Percentiles rank a stretch among this genome's conserved stretches.
These are phyloP conservation scores for Marchantia polymorpha DNA, from an alignment of 225 moss, liverwort and hornwort species.

Conservation along the genomic window DNA sequence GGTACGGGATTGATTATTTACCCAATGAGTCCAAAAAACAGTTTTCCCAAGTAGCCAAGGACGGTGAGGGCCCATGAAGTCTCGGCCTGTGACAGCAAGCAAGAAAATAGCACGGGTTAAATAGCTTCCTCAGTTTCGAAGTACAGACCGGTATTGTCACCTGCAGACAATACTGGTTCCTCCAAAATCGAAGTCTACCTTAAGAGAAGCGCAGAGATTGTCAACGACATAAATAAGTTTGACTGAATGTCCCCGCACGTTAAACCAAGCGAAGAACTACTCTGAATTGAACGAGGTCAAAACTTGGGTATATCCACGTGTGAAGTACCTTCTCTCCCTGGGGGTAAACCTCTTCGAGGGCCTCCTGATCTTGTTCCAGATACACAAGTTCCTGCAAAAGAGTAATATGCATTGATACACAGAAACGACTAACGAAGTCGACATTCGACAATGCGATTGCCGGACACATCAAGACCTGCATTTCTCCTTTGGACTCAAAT, in stretches of 20 bases:
- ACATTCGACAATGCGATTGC: not conserved
- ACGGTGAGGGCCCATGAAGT: constrained; percentile 92
- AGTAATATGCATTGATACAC: not conserved
- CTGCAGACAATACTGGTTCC: too few species aligned
- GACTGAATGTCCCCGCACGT: too few species aligned
- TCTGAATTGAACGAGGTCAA: too few species aligned
- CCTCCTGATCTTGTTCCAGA: constrained; percentile 91
- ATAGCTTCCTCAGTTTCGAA: not conserved
- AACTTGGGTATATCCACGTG: too few species aligned
- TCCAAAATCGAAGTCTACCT: too few species aligned
- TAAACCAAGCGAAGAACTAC: too few species aligned
- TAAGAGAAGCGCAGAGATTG: too few species aligned
- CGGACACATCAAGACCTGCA: not conserved
- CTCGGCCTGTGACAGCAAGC: constrained; percentile 56
- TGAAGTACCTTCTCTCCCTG: constrained; percentile 86
- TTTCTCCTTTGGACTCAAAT: not conserved
- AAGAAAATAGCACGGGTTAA: not conserved
- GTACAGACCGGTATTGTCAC: not conserved
- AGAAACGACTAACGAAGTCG: not conserved
- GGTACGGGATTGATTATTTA: constrained; percentile 19
- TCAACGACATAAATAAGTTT: too few species aligned
- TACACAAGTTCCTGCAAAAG: constrained; percentile 67
- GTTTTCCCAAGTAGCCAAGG: constrained; percentile 70
- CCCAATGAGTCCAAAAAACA: constrained; percentile 84
- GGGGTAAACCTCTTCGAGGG: constrained; percentile 80